Evolutionary conservation across 2,329 filamentous ascomycete genomes (phyloP), one percentile per base, ranked within the genome.

Genomic region (Diaporthe ilicicola): DNA sequence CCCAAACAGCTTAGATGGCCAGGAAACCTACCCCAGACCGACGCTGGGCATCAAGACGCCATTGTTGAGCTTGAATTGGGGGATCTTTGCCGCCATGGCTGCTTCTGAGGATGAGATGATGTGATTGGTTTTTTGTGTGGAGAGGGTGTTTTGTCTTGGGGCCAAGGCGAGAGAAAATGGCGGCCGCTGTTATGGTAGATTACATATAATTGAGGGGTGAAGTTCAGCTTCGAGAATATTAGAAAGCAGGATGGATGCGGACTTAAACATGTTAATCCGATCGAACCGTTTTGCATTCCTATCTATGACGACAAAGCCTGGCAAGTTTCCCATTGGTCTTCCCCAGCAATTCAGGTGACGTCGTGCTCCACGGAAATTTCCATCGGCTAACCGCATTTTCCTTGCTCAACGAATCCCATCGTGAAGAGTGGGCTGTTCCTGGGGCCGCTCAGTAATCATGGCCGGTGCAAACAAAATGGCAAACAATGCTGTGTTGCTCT

Each of bases 11-110:
- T 12, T 24, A 9, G 12, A 9, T 15, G 27, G 32, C 4, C 2
- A 22, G 3, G 4, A 22, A 24, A 44, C 67, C 13, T 53, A 72
- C 71, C 66, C 71, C 32, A 72, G 24, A 48, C 71, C 71, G 37
- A 72, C 62, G 9, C 68, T 70, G 24, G 71, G 71, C 68, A 72
- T 72, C 46, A 56, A 22, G 1, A 70, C 39, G 37, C 68, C 68
- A 37, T 70, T 70, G 50, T 70, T 70, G 9, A 72, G 71, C 32
- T 64, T 70, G 32, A 72, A 72, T 5, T 66, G 55, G 32, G 71
- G 64, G 1, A 72, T 29, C 5, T 70, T 46, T 1, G 55, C 71
- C 29, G 68, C 62, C 71, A 72, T 72, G 22, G 19, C 56, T 48
- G 13, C 22, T 50, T 55, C 1, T 19, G 24, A 32, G 2, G 2